Evolutionary conservation across 768 basidiomycete genomes (phyloP), one percentile per base, ranked within the genome.

Genomic region (Lactarius quietus): DNA sequence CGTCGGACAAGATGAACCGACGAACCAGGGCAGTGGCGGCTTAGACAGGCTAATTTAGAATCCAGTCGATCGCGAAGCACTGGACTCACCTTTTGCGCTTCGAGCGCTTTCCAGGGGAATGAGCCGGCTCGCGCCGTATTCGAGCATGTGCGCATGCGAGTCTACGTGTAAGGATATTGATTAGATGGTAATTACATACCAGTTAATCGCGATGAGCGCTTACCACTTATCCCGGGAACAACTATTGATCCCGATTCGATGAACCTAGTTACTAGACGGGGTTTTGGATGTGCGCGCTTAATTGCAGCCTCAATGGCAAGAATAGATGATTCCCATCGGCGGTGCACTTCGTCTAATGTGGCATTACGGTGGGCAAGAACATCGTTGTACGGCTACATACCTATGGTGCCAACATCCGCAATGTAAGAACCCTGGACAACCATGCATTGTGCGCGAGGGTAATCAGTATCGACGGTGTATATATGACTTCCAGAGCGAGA

Each of bases 61-160:
- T 36, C 57, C 28, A 63, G 20, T 39, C 51, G 31, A 41, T 66
- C 18, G 28, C 29, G 48, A 35, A 57, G 48, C 14, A 51, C 20
- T 18, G 31, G 39, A 31, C 68, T 54, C 57, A 84, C 89, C 90
- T 80, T 81, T 73, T 28, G 86, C 78, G 3, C 83, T 84, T 51
- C 76, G 78, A 3, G 86, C 83, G 45, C 85, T 84, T 73, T 85
- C 86, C 6, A 94, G 78, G 55, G 86, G 82, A 48, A 92, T 80
- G 63, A 84, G 79, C 54, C 81, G 80, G 35, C 81, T 82, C 26
- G 86, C 86, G 15, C 92, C 92, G 71, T 92, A 91, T 74, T 90
- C 89, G 3, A 93, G 78, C 38, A 90, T 83, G 71, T 93, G 91
- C 0, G 80, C 87, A 75, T 93, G 91, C 3, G 90, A 88, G 75